Evolutionary conservation across 495 filamentous ascomycete species (phyloP).

Genomic region (Cairneyella variabilis): DNA sequence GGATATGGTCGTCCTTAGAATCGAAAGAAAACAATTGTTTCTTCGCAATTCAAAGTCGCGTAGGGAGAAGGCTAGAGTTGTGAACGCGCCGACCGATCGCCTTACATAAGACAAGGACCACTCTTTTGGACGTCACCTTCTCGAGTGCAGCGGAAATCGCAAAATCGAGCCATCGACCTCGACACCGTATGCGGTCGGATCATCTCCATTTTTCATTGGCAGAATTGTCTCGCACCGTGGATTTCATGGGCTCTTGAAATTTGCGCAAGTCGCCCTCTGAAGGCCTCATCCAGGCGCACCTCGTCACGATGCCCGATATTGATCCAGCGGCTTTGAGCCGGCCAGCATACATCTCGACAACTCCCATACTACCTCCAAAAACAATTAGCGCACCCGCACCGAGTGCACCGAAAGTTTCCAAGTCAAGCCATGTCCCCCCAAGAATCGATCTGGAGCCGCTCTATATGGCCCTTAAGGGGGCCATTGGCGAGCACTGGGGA

Average conservation of each 20-base stretch:
- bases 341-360: conserved; percentile 52
- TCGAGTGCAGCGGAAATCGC: neutral
- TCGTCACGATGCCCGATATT: conserved; percentile 67
- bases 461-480: conserved; percentile 79
- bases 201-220: conserved; percentile 16
- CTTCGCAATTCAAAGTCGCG: no score
- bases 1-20: neutral
- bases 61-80: no score
- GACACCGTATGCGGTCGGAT: conserved; percentile 8
- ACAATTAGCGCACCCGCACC: conserved; percentile 53
- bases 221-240: conserved; percentile 12
- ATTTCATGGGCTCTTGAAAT: conserved; percentile 20
- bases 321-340: conserved; percentile 80
- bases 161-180: conserved; percentile 18
- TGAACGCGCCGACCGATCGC: no score
- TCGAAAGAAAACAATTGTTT: neutral
- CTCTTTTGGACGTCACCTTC: conserved; percentile 14
- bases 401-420: conserved; percentile 55
- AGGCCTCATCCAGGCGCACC: conserved; percentile 21
- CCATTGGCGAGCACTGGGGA: conserved; percentile 81
- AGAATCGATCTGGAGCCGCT: conserved; percentile 88
- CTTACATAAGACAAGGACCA: neutral
- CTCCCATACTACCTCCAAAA: conserved; percentile 57
- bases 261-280: conserved; percentile 17
- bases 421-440: conserved; percentile 62